Conservation (phyloP, 768 basidiomycete species). For the Neoboletus brunneissimus region DNA sequence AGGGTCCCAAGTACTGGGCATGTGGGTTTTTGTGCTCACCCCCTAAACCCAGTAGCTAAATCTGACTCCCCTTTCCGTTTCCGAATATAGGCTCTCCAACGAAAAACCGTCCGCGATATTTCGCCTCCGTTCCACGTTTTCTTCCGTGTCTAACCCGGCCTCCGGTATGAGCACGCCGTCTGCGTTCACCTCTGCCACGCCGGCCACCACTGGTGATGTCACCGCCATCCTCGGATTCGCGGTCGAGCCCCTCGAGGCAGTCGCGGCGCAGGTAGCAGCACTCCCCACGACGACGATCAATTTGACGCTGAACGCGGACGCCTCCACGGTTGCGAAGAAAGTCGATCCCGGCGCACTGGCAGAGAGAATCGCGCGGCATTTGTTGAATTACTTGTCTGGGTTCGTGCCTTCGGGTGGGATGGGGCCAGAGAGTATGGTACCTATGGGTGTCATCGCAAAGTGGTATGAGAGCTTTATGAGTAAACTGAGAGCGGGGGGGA, state of each 20-base stretch:
- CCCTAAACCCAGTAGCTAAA: background rate
- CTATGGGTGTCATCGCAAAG: conserved; percentile 58
- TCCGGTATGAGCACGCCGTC: conserved; percentile 32
- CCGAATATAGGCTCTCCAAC: conserved; percentile 67
- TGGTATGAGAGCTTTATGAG: conserved; percentile 70
- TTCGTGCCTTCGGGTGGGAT: conserved; percentile 49
- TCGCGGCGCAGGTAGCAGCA: conserved; percentile 54
- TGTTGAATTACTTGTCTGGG: conserved; percentile 72
- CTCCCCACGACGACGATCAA: conserved; percentile 37
- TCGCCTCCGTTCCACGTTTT: conserved; percentile 68
- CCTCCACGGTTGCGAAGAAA: conserved; percentile 12
- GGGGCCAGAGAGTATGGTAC: conserved; percentile 52
- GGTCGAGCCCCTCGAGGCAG: conserved; percentile 67
- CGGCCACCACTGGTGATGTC: conserved; percentile 43
- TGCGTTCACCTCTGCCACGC: conserved; percentile 30
- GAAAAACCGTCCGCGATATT: conserved; percentile 90
- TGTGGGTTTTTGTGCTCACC: conserved; percentile 45
- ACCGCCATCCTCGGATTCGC: conserved; percentile 77
- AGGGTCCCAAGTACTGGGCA: conserved; percentile 83
- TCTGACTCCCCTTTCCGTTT: background rate
- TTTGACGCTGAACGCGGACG: conserved; percentile 17
- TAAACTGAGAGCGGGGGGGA: conserved; percentile 58
- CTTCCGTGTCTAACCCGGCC: conserved; percentile 30
- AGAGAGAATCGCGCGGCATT: conserved; percentile 51
- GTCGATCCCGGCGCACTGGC: conserved; percentile 17